Conservation (phyloP, 805 yeast species). For the Maudiozyma turicensis region DNA sequence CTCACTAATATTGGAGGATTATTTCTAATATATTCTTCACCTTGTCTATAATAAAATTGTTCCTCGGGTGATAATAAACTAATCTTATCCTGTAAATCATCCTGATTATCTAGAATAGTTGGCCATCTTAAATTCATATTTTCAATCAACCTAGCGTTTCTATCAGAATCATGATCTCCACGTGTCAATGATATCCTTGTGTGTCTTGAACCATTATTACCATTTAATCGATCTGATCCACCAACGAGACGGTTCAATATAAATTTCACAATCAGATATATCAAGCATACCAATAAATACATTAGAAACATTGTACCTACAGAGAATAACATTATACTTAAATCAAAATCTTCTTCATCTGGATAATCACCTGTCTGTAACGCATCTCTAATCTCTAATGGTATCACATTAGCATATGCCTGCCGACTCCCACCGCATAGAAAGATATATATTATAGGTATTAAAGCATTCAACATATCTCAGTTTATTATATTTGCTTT, state of each 20-base stretch:
- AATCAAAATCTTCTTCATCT: constrained; percentile 18
- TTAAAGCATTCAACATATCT: background rate
- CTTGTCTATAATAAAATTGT: constrained; percentile 33
- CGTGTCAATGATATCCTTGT: constrained; percentile 11
- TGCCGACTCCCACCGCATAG: background rate
- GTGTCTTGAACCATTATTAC: background rate
- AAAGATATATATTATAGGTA: background rate
- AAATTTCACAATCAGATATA: constrained; percentile 11
- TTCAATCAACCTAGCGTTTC: constrained; percentile 2
- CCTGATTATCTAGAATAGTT: constrained; percentile 56
- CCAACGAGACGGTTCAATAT: constrained; percentile 9
- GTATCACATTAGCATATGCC: background rate
- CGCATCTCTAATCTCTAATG: background rate
- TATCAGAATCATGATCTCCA: constrained; percentile 6
- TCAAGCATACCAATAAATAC: constrained; percentile 11
- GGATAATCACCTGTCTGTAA: constrained; percentile 2
- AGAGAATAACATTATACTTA: constrained; percentile 18
- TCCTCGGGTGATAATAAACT: constrained; percentile 42
- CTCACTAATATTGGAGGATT: constrained; percentile 38
- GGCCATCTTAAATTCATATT: constrained; percentile 31
- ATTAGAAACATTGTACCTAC: constrained; percentile 15
- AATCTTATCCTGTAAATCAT: constrained; percentile 49
- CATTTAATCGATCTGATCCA: background rate
- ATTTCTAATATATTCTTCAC: constrained; percentile 30
- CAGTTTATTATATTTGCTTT: too few species aligned